Evolutionary conservation across 768 basidiomycete genomes (phyloP).

Genomic region (Naganishia vaughanmartiniae): DNA sequence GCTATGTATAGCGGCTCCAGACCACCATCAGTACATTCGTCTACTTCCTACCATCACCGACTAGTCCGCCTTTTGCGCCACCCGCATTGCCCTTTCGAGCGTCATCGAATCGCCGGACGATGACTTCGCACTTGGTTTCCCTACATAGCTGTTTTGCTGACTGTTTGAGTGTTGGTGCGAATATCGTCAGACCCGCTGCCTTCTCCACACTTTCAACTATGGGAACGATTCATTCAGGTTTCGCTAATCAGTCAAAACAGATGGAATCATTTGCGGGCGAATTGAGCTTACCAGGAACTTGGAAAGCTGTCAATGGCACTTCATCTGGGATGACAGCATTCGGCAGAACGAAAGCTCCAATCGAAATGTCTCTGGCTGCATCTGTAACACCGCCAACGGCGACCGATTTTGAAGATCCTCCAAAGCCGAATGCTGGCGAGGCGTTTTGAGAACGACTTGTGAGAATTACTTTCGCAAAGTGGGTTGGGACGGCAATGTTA

Average conservation of each 20-base stretch:
- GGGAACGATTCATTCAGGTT: not conserved
- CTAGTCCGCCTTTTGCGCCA: constrained; percentile 7
- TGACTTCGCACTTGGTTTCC: constrained; percentile 79
- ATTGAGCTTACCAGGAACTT: constrained; percentile 66
- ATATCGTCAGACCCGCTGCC: constrained; percentile 80
- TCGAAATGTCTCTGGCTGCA: constrained; percentile 69
- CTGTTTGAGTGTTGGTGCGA: constrained; percentile 74
- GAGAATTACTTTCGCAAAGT: constrained; percentile 94
- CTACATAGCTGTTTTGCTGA: constrained; percentile 82
- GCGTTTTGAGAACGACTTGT: constrained; percentile 62
- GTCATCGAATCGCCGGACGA: constrained; percentile 87
- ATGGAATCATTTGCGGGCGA: not conserved
- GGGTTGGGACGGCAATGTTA: constrained; percentile 88
- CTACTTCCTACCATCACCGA: constrained; percentile 9
- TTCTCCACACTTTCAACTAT: constrained; percentile 88
- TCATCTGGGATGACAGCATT: constrained; percentile 89
- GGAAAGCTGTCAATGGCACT: constrained; percentile 72
- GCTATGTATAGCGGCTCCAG: not conserved
- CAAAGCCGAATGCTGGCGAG: constrained; percentile 50
- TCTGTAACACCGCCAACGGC: constrained; percentile 27
- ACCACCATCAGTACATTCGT: not conserved
- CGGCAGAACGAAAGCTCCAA: constrained; percentile 92
- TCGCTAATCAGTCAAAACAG: not conserved
- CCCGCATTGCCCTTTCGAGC: constrained; percentile 60
- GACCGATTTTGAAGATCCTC: constrained; percentile 31